phyloP scores from a whole-genome alignment of 257 asterid genomes.

The Ilex aquifolium region DNA sequence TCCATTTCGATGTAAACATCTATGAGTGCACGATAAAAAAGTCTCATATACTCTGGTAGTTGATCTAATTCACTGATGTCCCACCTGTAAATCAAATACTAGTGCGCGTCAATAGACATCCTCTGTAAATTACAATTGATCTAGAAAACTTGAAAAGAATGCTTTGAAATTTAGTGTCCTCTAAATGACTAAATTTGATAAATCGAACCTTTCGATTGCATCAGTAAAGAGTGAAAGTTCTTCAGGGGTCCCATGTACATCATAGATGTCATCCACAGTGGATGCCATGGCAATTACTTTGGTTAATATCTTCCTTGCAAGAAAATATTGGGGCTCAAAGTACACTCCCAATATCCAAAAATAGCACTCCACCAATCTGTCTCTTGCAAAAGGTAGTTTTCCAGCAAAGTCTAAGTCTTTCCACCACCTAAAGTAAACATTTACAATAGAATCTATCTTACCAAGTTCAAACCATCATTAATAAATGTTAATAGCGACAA shows the following conservation, averaged over 20 bases:
- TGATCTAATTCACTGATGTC: background rate
- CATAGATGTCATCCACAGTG: constrained; percentile 15
- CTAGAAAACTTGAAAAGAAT: too few relatives aligned
- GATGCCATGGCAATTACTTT: constrained; percentile 7
- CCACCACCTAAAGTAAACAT: constrained; percentile 14
- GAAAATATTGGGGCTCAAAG: constrained; percentile 9
- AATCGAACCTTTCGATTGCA: constrained; percentile 8
- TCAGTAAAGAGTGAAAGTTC: constrained; percentile 9
- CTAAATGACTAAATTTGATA: too few relatives aligned
- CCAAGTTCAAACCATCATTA: too few relatives aligned
- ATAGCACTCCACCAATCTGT: constrained; percentile 18
- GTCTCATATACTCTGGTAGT: background rate
- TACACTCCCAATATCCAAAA: constrained; percentile 11
- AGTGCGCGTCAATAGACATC: too few relatives aligned
- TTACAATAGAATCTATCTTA: too few relatives aligned
- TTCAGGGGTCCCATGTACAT: constrained; percentile 9
- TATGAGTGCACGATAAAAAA: background rate
- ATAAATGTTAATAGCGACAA: too few relatives aligned
- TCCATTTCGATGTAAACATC: background rate
- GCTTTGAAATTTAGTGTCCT: too few relatives aligned
- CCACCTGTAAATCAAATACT: background rate
- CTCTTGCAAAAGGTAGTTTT: constrained; percentile 19
- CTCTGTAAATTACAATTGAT: too few relatives aligned
- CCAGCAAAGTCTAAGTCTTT: constrained; percentile 7
- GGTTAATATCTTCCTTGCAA: constrained; percentile 8